Evolutionary conservation across 129 eudicot species (phyloP).

Genomic region (Tagetes erecta): DNA sequence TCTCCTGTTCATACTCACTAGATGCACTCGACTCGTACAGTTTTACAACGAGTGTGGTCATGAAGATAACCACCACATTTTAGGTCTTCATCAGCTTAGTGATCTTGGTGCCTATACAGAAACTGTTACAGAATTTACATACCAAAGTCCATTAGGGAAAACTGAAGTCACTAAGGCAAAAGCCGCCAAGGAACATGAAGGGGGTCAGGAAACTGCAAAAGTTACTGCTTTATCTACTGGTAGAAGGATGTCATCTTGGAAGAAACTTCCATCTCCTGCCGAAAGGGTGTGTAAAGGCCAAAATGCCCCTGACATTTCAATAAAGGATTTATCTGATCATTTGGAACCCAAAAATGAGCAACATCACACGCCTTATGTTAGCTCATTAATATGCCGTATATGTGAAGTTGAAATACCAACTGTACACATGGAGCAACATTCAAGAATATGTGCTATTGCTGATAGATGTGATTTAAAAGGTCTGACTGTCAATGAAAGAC

Average conservation of each 20-base stretch:
- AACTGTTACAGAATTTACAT: constrained; percentile 30
- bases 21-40: constrained; percentile 95
- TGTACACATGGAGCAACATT: constrained; percentile 87
- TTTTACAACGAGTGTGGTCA: constrained; percentile 88
- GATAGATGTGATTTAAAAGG: constrained; percentile 98
- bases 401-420: constrained; percentile 99
- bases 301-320: constrained; percentile 49
- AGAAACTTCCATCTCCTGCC: constrained; percentile 68
- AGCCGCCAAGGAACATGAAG: constrained; percentile 31
- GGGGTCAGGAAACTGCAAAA: constrained; percentile 43
- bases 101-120: constrained; percentile 84
- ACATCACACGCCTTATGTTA: constrained; percentile 54
- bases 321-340: constrained; percentile 42
- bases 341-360: constrained; percentile 49
- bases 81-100: constrained; percentile 77
- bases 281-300: constrained; percentile 49
- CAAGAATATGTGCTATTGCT: constrained; percentile 91
- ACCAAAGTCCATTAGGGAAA: constrained; percentile 29
- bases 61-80: constrained; percentile 66
- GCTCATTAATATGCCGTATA: constrained; percentile 89
- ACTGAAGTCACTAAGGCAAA: constrained; percentile 33
- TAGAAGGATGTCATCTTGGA: constrained; percentile 86
- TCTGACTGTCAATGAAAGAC: constrained; percentile 76
- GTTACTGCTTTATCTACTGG: constrained; percentile 57
- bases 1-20: constrained; percentile 84